These are phyloP conservation scores for Neofusicoccum umdonicola DNA, from an alignment of 2,329 filamentous ascomycete genomes.

Conservation along the genomic window DNA sequence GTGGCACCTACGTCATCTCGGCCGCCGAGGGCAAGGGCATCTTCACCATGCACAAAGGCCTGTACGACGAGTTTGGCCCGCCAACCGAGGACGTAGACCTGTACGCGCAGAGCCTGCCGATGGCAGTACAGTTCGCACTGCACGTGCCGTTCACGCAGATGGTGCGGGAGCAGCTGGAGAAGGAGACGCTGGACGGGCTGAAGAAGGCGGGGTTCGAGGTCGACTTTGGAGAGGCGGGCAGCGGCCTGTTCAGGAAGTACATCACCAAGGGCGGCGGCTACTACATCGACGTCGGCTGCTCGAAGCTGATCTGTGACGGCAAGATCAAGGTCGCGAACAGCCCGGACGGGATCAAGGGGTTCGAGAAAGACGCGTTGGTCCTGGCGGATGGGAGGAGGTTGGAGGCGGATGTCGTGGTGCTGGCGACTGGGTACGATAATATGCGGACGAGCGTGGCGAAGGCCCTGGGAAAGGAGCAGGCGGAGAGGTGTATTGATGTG, in stretches of 20 bases:
- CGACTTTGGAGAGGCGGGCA: conserved; percentile 56
- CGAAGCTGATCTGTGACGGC: conserved; percentile 60
- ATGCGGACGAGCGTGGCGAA: conserved; percentile 63
- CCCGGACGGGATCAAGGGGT: conserved; percentile 51
- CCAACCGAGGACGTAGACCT: conserved; percentile 67
- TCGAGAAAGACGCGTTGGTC: conserved; percentile 45
- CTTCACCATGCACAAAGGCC: conserved; percentile 46
- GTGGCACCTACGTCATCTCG: conserved; percentile 62
- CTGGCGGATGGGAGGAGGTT: conserved; percentile 55
- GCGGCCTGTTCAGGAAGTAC: conserved; percentile 62
- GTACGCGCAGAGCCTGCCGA: conserved; percentile 56
- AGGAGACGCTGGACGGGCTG: conserved; percentile 48
- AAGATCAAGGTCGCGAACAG: conserved; percentile 59
- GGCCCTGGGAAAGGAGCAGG: conserved; percentile 62
- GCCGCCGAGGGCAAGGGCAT: conserved; percentile 54
- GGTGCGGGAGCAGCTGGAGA: conserved; percentile 29
- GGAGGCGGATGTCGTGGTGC: conserved; percentile 59
- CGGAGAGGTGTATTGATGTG: conserved; percentile 54
- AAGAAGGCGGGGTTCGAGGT: conserved; percentile 59
- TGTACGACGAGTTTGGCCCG: conserved; percentile 52
- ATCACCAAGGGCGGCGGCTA: conserved; percentile 66
- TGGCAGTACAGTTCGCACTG: conserved; percentile 58
- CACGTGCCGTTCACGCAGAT: conserved; percentile 48
- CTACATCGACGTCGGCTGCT: conserved; percentile 68
- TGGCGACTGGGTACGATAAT: conserved; percentile 59